These are phyloP conservation scores for Nidularia pulvinata DNA, from an alignment of 768 basidiomycete genomes.

Conservation along the genomic window DNA sequence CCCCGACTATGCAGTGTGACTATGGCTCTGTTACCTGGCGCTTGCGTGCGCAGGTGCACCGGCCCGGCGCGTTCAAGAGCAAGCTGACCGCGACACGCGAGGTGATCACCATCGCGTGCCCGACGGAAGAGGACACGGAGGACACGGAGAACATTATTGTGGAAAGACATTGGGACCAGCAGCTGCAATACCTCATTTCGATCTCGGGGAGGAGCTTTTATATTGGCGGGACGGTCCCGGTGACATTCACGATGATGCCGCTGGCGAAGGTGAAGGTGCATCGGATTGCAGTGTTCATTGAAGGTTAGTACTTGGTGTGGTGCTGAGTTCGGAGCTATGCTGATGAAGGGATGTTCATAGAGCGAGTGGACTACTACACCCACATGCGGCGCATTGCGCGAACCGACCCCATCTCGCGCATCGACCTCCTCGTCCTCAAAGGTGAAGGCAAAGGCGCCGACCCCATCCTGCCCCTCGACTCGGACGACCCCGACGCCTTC, in stretches of 20 bases:
- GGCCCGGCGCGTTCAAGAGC: slow-evolving; percentile 77
- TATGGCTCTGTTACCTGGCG: slow-evolving; percentile 80
- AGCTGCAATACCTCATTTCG: slow-evolving; percentile 80
- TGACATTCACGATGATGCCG: slow-evolving; percentile 83
- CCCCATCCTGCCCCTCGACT: slow-evolving; percentile 78
- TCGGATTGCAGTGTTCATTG: slow-evolving; percentile 69
- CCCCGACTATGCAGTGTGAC: slow-evolving; percentile 74
- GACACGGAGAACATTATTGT: slow-evolving; percentile 80
- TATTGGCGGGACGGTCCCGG: slow-evolving; percentile 80
- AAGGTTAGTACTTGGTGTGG: slow-evolving; percentile 49
- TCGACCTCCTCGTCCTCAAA: slow-evolving; percentile 64
- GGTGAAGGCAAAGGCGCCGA: slow-evolving; percentile 48
- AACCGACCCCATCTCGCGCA: slow-evolving; percentile 61
- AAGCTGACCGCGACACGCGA: slow-evolving; percentile 73
- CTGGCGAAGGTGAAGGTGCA: slow-evolving; percentile 83
- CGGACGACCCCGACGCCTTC: slow-evolving; percentile 64
- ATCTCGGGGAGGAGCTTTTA: slow-evolving; percentile 76
- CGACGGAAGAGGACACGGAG: slow-evolving; percentile 85
- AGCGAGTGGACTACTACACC: slow-evolving; percentile 82
- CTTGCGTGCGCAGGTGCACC: slow-evolving; percentile 80
- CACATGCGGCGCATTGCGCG: slow-evolving; percentile 66
- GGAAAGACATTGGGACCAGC: slow-evolving; percentile 89
- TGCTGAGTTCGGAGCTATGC: slow-evolving; percentile 10
- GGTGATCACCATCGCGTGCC: slow-evolving; percentile 73
- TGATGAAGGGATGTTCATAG: slow-evolving; percentile 28